Evolutionary conservation across 1,284 basidiomycete species (phyloP).

Genomic region (Apiotrichum gracile): DNA sequence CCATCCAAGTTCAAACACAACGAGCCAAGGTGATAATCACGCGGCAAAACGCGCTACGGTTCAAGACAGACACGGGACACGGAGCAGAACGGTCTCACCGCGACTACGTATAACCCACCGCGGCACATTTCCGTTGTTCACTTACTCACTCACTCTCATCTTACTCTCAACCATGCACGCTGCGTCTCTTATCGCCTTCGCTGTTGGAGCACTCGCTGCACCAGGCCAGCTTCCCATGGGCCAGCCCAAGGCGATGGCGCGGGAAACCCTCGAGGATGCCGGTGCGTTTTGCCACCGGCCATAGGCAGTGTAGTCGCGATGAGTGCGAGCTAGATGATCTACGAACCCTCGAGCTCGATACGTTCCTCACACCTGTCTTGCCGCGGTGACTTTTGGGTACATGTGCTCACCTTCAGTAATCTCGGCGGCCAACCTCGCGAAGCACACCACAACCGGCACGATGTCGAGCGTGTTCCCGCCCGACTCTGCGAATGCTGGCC

Average conservation of each 20-base stretch:
- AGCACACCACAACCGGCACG: slow-evolving; percentile 30
- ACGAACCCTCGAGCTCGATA: too few relatives aligned
- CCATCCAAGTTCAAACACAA: background rate
- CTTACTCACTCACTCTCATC: too few relatives aligned
- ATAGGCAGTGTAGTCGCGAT: too few relatives aligned
- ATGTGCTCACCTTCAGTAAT: slow-evolving; percentile 3
- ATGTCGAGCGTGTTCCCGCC: slow-evolving; percentile 40
- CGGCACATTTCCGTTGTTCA: background rate
- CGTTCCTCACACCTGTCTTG: too few relatives aligned
- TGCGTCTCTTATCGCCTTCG: slow-evolving; percentile 1
- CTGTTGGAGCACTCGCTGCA: background rate
- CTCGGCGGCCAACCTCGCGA: slow-evolving; percentile 6
- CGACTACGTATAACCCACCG: background rate
- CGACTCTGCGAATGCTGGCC: slow-evolving; percentile 33
- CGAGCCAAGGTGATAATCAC: background rate
- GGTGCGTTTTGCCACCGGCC: slow-evolving; percentile 15
- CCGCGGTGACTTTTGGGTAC: background rate
- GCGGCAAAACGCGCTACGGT: background rate
- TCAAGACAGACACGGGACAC: background rate
- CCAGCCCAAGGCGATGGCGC: slow-evolving; percentile 3
- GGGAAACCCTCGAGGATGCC: slow-evolving; percentile 27
- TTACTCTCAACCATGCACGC: slow-evolving; percentile 3
- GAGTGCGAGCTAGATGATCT: background rate
- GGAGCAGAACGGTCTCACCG: background rate
- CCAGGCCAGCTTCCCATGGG: slow-evolving; percentile 1